These are phyloP conservation scores for Rubia peregrina DNA, from an alignment of 305 asterid species.

Conservation along the genomic window DNA sequence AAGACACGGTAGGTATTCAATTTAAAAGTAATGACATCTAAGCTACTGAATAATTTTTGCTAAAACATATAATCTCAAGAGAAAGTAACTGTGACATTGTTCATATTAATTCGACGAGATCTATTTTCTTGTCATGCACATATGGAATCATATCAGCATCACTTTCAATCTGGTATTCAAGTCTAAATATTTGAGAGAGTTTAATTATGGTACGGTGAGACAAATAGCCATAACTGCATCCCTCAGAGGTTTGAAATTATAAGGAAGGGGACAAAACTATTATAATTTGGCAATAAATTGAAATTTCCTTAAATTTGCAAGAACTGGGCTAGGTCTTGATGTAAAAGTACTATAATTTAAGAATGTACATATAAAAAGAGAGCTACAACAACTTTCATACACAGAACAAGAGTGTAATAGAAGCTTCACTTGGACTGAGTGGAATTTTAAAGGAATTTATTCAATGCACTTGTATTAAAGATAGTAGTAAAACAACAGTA, in stretches of 20 bases:
- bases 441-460: neutral
- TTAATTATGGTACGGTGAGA: neutral
- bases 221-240: neutral
- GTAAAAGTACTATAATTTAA: neutral
- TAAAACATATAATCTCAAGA: too few relatives aligned
- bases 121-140: slow-evolving; percentile 80
- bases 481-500: too few relatives aligned
- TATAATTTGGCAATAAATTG: neutral
- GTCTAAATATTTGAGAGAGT: slow-evolving; percentile 50
- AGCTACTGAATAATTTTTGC: too few relatives aligned
- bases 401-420: neutral
- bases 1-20: too few relatives aligned
- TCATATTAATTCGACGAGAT: slow-evolving; percentile 27
- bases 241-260: neutral
- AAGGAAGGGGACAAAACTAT: neutral
- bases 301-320: neutral
- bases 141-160: slow-evolving; percentile 13
- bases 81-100: too few relatives aligned
- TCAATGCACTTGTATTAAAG: neutral
- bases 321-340: neutral
- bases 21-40: too few relatives aligned
- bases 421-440: neutral
- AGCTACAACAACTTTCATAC: neutral
- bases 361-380: too few relatives aligned
- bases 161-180: slow-evolving; percentile 50